Evolutionary conservation across 2,329 filamentous ascomycete genomes (phyloP).

Genomic region (Dothidotthia symphoricarpi): DNA sequence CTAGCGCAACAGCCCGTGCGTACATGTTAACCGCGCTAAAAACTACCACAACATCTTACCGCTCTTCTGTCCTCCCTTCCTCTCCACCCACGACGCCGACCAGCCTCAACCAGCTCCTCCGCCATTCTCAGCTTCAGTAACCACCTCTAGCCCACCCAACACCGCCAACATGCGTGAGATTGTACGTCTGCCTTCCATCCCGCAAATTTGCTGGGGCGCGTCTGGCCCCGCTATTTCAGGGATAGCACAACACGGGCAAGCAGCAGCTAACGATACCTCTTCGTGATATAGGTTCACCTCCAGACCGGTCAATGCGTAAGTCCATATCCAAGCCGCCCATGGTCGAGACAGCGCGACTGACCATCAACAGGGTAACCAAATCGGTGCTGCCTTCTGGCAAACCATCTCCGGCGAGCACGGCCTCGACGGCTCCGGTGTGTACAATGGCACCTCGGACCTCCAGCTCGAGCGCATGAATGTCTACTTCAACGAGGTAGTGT

Average conservation of each 20-base stretch:
- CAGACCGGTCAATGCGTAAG: constrained; percentile 99
- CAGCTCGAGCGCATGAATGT: constrained; percentile 99
- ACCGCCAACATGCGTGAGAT: constrained; percentile 65
- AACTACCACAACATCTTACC: too few relatives aligned
- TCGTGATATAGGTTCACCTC: constrained; percentile 80
- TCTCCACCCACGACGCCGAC: constrained; percentile 34
- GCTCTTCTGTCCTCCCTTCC: constrained; percentile 23
- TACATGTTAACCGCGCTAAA: neutral
- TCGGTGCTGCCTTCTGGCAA: constrained; percentile 98
- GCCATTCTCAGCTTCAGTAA: constrained; percentile 34
- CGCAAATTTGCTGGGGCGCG: constrained; percentile 47
- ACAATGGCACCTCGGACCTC: constrained; percentile 97
- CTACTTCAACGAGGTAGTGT: constrained; percentile 88
- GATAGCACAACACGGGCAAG: constrained; percentile 44
- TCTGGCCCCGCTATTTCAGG: constrained; percentile 45
- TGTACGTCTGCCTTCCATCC: constrained; percentile 50
- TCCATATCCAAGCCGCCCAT: constrained; percentile 25
- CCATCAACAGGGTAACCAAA: constrained; percentile 88
- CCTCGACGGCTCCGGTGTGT: constrained; percentile 94
- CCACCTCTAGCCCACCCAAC: constrained; percentile 21
- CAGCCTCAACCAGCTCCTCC: constrained; percentile 28
- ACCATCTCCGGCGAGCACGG: constrained; percentile 72
- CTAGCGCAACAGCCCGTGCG: constrained; percentile 20
- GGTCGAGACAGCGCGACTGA: constrained; percentile 26
- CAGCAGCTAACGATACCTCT: constrained; percentile 57